Base-by-base conservation (phyloP, 169 alveolate species). In the Eimeria brunetti region DNA sequence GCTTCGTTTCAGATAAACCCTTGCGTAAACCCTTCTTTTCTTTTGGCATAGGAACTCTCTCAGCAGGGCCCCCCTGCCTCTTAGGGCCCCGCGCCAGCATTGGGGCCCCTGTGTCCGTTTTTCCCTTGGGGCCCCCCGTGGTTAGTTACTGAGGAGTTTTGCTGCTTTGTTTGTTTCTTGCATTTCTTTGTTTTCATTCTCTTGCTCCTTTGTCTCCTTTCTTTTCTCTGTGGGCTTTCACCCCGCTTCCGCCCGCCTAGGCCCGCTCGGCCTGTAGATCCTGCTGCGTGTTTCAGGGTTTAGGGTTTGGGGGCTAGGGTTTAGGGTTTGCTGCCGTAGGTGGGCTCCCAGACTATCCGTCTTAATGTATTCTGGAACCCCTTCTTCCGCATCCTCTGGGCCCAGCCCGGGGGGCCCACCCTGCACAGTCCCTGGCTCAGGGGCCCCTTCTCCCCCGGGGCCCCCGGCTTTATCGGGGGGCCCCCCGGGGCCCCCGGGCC, bases 371-470 rank as follows among this genome's bases (percentile, higher is more conserved):
- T 64, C 75, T 6, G 75, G 75, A 22, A n/a, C 75, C 41, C 75
- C 75, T 64, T 64, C 75, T n/a, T 16, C 75, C 75, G 75, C 75
- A 11, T n/a, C 75, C 41, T 64, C 75, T 27, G 75, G 75, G 75
- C 75, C 75, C 41, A n/a, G 75, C 75, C 75, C 75, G 6, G 75
- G 75, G 41, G 75, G 11, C 8, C 12, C 30, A 1, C 24, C 83
- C 16, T 71, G 27, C 4, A 2, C 84, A 41, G 56, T 38, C 33
- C 49, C 81, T 71, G 84, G 84, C 33, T 16, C 30, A 6, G 27
- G 33, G 36, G 9, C 84, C 38, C 51, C 84, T 18, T 36, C 84
- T 1, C 83, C 53, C 7, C 12, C 18, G 83, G 83, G 83, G 30
- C 83, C 83, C 30, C 83, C 83, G 14, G 53, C 18, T 33, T 41